Evolutionary conservation across 2,329 filamentous ascomycete genomes (phyloP).

Genomic region (Stagonosporopsis rhizophila): DNA sequence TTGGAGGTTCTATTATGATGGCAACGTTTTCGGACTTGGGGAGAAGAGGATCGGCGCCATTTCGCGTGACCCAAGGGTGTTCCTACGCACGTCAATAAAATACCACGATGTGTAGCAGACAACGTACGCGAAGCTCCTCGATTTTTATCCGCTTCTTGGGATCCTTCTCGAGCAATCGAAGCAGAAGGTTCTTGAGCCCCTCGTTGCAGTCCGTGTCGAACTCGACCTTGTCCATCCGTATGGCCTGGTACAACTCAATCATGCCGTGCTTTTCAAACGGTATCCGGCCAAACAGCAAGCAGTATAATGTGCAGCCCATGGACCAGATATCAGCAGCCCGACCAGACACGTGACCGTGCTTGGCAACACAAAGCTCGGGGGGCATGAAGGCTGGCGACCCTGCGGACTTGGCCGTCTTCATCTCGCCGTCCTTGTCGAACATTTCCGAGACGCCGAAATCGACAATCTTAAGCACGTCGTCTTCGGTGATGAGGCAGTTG

Average conservation of each 20-base stretch:
- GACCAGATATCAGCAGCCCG: constrained; percentile 96
- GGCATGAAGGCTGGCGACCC: constrained; percentile 95
- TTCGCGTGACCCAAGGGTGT: constrained; percentile 91
- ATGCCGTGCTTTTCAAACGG: constrained; percentile 83
- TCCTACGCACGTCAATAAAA: constrained; percentile 61
- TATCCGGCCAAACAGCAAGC: constrained; percentile 84
- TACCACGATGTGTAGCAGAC: not conserved
- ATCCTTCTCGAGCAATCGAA: constrained; percentile 80
- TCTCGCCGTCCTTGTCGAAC: constrained; percentile 86
- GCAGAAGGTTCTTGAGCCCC: constrained; percentile 77
- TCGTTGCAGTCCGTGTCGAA: constrained; percentile 70
- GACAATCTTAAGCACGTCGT: constrained; percentile 94
- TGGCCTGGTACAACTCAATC: constrained; percentile 88
- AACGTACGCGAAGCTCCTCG: constrained; percentile 76
- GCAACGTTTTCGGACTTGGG: constrained; percentile 86
- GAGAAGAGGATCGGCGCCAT: constrained; percentile 78
- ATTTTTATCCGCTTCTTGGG: constrained; percentile 83
- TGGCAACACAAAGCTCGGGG: constrained; percentile 87
- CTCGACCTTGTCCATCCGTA: constrained; percentile 72
- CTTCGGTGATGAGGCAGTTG: constrained; percentile 87
- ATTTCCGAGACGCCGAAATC: constrained; percentile 99
- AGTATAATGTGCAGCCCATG: constrained; percentile 95
- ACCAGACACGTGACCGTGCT: constrained; percentile 86
- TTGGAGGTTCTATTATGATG: constrained; percentile 80
- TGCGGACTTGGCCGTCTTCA: constrained; percentile 91